A percentile compares a stretch with the other conserved stretches of the same genome.
These are phyloP conservation scores for Salvia sclarea DNA, from an alignment of 305 asterid genomes.

Conservation along the genomic window DNA sequence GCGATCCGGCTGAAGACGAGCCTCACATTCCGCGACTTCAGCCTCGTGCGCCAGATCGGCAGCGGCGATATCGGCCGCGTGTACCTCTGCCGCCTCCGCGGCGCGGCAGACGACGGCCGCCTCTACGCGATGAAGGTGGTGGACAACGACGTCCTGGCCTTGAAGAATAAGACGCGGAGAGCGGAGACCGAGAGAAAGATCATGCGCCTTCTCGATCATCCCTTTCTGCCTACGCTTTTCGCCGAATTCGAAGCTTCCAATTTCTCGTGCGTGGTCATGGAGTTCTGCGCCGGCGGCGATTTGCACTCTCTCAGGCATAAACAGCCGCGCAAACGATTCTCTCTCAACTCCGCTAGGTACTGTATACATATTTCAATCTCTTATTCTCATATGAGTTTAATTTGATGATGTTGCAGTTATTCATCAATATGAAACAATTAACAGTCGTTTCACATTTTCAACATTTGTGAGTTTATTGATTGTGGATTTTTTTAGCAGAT, in stretches of 20 bases:
- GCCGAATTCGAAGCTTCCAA: constrained; percentile 79
- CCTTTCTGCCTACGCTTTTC: constrained; percentile 71
- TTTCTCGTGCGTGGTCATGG: constrained; percentile 78
- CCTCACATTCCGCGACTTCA: constrained; percentile 63
- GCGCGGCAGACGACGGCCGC: constrained; percentile 38
- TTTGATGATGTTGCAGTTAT: not conserved
- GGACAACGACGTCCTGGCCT: constrained; percentile 62
- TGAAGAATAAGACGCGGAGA: constrained; percentile 70
- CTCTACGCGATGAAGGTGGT: constrained; percentile 81
- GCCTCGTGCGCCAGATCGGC: constrained; percentile 77
- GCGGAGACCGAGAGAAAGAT: constrained; percentile 79
- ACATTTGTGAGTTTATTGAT: not conserved
- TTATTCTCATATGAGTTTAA: not conserved
- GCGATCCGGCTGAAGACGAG: constrained; percentile 41
- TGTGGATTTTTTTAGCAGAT: constrained; percentile 40
- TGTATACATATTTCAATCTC: not conserved
- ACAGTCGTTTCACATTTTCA: too few species aligned
- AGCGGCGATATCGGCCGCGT: constrained; percentile 83
- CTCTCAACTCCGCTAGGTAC: constrained; percentile 60
- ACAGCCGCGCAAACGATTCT: constrained; percentile 66
- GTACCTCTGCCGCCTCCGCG: constrained; percentile 68
- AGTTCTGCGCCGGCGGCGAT: constrained; percentile 75
- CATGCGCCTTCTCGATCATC: constrained; percentile 70
- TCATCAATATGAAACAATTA: too few species aligned
- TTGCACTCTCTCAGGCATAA: constrained; percentile 74